Evolutionary conservation across 1,284 basidiomycete genomes (phyloP).

Genomic region (Marasmius fiardii): DNA sequence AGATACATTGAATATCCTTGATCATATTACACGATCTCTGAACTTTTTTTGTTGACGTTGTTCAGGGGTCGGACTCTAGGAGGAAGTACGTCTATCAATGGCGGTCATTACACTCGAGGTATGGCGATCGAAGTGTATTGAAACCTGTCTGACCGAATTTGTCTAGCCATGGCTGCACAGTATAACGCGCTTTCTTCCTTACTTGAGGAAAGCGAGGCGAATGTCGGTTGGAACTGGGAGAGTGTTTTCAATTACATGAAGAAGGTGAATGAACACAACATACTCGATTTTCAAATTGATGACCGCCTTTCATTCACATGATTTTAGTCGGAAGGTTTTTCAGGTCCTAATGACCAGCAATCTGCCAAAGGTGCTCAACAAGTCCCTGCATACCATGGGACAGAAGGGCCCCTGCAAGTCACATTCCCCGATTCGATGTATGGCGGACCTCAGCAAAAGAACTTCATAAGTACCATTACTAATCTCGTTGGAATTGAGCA

Average conservation of each 20-base stretch:
- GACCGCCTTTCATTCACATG: not conserved
- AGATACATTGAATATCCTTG: conserved; percentile 15
- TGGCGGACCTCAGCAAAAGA: conserved; percentile 49
- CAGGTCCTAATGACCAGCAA: conserved; percentile 49
- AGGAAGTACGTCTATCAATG: conserved; percentile 59
- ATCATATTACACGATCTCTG: not conserved
- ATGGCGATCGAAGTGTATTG: conserved; percentile 58
- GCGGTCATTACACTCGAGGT: conserved; percentile 55
- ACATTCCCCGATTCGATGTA: conserved; percentile 50
- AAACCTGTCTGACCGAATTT: conserved; percentile 12
- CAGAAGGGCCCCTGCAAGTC: conserved; percentile 51
- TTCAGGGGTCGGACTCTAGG: conserved; percentile 53
- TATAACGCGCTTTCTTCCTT: conserved; percentile 25
- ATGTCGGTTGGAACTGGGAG: conserved; percentile 57
- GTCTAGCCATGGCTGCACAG: not conserved
- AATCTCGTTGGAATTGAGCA: conserved; percentile 44
- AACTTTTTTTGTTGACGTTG: too few species aligned
- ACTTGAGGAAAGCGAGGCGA: conserved; percentile 44
- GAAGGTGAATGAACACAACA: conserved; percentile 32
- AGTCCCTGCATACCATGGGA: conserved; percentile 47
- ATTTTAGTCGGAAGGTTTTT: conserved; percentile 53
- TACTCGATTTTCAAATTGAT: not conserved
- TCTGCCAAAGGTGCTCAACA: conserved; percentile 44
- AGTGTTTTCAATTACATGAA: conserved; percentile 49
- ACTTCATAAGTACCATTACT: conserved; percentile 47